A percentile compares a stretch with the other conserved stretches of the same genome.
Evolutionary conservation across 441 rosid species (phyloP).

Genomic region (Croton laevigatus): DNA sequence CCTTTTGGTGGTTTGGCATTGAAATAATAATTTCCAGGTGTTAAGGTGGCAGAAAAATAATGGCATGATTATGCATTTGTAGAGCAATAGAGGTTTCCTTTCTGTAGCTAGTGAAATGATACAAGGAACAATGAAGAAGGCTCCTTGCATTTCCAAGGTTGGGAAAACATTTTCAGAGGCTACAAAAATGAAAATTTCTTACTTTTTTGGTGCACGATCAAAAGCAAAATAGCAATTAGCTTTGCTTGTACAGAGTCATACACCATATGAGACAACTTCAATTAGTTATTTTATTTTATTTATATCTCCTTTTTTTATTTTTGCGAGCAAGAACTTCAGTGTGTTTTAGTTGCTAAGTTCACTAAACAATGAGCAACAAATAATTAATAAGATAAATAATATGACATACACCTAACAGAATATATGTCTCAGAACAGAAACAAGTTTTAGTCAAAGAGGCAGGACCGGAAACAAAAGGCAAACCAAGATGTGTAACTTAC

Average conservation of each 20-base stretch:
- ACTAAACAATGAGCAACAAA: neutral
- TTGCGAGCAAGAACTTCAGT: neutral
- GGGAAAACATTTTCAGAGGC: neutral
- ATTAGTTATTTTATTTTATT: too few species aligned
- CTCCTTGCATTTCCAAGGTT: neutral
- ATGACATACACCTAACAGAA: neutral
- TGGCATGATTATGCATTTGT: neutral
- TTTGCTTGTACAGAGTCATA: neutral
- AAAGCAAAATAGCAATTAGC: neutral
- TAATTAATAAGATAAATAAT: neutral
- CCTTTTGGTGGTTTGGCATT: neutral
- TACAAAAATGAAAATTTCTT: neutral
- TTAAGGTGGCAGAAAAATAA: neutral
- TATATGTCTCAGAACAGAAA: neutral
- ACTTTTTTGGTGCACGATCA: neutral
- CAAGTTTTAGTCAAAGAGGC: neutral
- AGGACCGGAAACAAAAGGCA: slow-evolving; percentile 6
- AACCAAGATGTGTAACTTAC: slow-evolving; percentile 33
- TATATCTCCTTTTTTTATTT: too few species aligned
- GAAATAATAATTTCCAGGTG: neutral
- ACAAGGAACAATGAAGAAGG: neutral
- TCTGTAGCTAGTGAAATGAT: neutral
- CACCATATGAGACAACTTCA: neutral
- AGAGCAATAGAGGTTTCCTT: neutral
- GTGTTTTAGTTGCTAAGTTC: neutral